Evolutionary conservation across 805 yeast species (phyloP), one percentile per base, ranked within the genome.

Genomic region (Zygosaccharomyces bailii): DNA sequence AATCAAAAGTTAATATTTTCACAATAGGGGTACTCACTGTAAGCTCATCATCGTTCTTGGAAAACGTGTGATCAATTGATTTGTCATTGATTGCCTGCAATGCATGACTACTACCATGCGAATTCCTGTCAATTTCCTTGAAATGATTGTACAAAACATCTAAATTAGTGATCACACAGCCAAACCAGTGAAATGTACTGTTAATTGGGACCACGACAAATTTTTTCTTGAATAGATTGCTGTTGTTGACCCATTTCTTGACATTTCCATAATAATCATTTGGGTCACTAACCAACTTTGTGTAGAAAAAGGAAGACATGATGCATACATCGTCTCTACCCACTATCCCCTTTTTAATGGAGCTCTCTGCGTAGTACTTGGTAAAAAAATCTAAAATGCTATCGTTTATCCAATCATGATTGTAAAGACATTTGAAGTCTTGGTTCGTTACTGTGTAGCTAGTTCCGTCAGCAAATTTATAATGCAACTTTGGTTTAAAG

Each of bases 401-500:
- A 58, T 93, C 99, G 66, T 93, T 91, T 39, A 93, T 78, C 90
- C 96, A 91, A 50, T 85, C 86, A 37, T 82, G 81, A 46, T 84
- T 82, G 57, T 82, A 80, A 7, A 91, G 71, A 35, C 96, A 84
- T 49, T 78, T 78, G 61, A 85, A 87, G 59, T 93, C 99, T 30
- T 77, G 72, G 47, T 78, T 75, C 1, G 80, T 72, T 6, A 91
- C 75, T 4, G 75, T 73, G 51, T 85, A 74, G 1, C 67, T 62
- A 32, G 78, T 73, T 4, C 74, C 75, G 53, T 80, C 83, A 19
- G 66, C 60, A 54, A 88, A 81, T 13, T 65, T 66, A 51, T 76
- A 73, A 24, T 68, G 70, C 39, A 85, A 61, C 4, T 66, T 56
- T 24, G 80, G 81, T 21, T 63, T 57, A 39, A 66, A 68, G 14